Evolutionary conservation across 352 stramenopile species (phyloP).

Genomic region (Phytophthora crassamura): DNA sequence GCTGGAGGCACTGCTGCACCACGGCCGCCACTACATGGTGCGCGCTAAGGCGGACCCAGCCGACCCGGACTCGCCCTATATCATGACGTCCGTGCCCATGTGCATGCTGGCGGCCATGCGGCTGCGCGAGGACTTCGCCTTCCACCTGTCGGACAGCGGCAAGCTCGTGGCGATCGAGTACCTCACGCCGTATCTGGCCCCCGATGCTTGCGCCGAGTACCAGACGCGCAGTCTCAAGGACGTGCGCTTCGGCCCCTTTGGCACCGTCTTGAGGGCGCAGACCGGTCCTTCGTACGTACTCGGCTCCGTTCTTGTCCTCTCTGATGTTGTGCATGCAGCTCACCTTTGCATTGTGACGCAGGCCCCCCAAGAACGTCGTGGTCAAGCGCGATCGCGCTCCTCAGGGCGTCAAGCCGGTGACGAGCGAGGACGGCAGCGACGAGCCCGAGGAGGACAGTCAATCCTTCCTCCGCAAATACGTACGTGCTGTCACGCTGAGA

Average conservation of each 20-base stretch:
- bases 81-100: slow-evolving; percentile 81
- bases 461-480: slow-evolving; percentile 87
- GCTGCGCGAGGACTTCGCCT: slow-evolving; percentile 83
- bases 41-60: slow-evolving; percentile 66
- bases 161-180: slow-evolving; percentile 87
- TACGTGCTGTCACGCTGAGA: slow-evolving; percentile 40
- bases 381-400: slow-evolving; percentile 69
- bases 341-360: slow-evolving; percentile 15
- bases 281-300: slow-evolving; percentile 65
- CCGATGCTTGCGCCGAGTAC: slow-evolving; percentile 52
- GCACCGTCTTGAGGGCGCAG: slow-evolving; percentile 65
- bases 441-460: slow-evolving; percentile 68
- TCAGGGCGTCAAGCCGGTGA: slow-evolving; percentile 76
- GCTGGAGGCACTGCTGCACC: slow-evolving; percentile 51
- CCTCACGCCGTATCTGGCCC: slow-evolving; percentile 63
- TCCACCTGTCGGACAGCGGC: slow-evolving; percentile 80
- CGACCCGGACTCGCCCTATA: slow-evolving; percentile 67
- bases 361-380: slow-evolving; percentile 68
- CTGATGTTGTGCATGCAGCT: not conserved
- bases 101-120: slow-evolving; percentile 78
- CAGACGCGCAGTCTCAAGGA: slow-evolving; percentile 66
- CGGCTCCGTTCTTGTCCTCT: not conserved
- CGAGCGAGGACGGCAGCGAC: slow-evolving; percentile 65
- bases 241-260: slow-evolving; percentile 64
- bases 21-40: slow-evolving; percentile 71